phyloP scores from a whole-genome alignment of 2,329 filamentous ascomycete species.

The Ilyonectria destructans region DNA sequence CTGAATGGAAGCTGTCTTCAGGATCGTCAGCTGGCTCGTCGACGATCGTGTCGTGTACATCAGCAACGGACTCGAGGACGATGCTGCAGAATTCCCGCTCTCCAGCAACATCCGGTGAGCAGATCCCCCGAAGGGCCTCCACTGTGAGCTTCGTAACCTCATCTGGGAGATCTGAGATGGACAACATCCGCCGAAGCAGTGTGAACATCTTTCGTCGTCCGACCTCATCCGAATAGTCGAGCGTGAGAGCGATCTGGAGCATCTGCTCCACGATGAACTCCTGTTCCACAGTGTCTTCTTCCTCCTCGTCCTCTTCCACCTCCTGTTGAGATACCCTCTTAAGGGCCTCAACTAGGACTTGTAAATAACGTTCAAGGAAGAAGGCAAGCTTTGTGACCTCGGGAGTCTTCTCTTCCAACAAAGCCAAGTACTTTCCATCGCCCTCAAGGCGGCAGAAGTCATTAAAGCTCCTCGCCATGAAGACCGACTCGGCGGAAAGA shows the following conservation, averaged over 20 bases:
- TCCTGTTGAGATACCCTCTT: slow-evolving; percentile 71
- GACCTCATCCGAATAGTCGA: slow-evolving; percentile 98
- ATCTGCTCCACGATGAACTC: slow-evolving; percentile 98
- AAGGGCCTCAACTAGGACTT: slow-evolving; percentile 76
- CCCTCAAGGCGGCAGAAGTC: slow-evolving; percentile 87
- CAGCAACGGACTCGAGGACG: slow-evolving; percentile 93
- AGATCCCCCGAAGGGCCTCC: slow-evolving; percentile 86
- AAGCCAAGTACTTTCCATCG: slow-evolving; percentile 80
- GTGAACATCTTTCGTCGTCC: slow-evolving; percentile 97
- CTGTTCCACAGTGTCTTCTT: slow-evolving; percentile 89
- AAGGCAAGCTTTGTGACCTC: slow-evolving; percentile 94
- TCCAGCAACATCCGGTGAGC: slow-evolving; percentile 80
- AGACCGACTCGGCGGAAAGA: slow-evolving; percentile 87
- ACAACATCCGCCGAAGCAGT: slow-evolving; percentile 87
- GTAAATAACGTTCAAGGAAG: slow-evolving; percentile 86
- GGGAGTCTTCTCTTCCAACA: slow-evolving; percentile 93
- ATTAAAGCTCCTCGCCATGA: slow-evolving; percentile 93
- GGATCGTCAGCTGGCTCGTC: slow-evolving; percentile 75
- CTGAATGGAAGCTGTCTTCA: slow-evolving; percentile 90
- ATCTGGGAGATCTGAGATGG: slow-evolving; percentile 90
- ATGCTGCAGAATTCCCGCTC: slow-evolving; percentile 89
- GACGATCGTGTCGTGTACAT: slow-evolving; percentile 95
- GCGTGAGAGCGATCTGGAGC: slow-evolving; percentile 89
- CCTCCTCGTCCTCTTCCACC: slow-evolving; percentile 75
- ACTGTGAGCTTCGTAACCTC: slow-evolving; percentile 92